phyloP scores from a whole-genome alignment of 306 rosid genomes.

The Cucumis sativus region Cucumber_9930_V3 NC_026657.2:10483501-10484000 shows the following conservation, averaged over 20 bases:
- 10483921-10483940: slow-evolving; percentile 93
- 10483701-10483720: not conserved
- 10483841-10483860: slow-evolving; percentile 61
- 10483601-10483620: slow-evolving; percentile 92
- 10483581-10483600: slow-evolving; percentile 71
- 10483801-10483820: slow-evolving; percentile 59
- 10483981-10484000: not conserved
- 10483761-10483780: not conserved
- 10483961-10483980: slow-evolving; percentile 78
- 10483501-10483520: slow-evolving; percentile 78
- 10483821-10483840: slow-evolving; percentile 71
- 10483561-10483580: slow-evolving; percentile 49
- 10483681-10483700: not conserved
- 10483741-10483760: not conserved
- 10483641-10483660: slow-evolving; percentile 9
- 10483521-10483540: slow-evolving; percentile 76
- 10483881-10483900: slow-evolving; percentile 54
- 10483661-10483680: slow-evolving; percentile 1
- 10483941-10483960: slow-evolving; percentile 81
- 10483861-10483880: slow-evolving; percentile 60
- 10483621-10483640: slow-evolving; percentile 38
- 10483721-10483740: not conserved
- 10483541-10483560: slow-evolving; percentile 49
- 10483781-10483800: slow-evolving; percentile 28
- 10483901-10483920: slow-evolving; percentile 50